These are phyloP conservation scores for Didymella segeticola DNA, from an alignment of 2,329 filamentous ascomycete species.

Conservation along the genomic window DNA sequence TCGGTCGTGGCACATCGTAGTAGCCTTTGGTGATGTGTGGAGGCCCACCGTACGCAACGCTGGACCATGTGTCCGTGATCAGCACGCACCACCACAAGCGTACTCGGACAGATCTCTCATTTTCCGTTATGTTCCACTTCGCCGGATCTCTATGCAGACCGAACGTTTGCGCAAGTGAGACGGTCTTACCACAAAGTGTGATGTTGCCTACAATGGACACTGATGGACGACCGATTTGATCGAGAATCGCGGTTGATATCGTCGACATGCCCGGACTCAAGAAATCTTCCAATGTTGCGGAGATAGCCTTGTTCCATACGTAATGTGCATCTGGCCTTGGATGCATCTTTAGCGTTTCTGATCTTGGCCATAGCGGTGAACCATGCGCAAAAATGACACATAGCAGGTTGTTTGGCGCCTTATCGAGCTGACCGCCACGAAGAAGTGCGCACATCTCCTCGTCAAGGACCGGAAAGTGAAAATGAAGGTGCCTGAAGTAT, in stretches of 20 bases:
- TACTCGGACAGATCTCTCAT: slow-evolving; percentile 60
- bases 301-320: slow-evolving; percentile 52
- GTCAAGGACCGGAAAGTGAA: slow-evolving; percentile 51
- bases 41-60: slow-evolving; percentile 63
- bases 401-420: slow-evolving; percentile 46
- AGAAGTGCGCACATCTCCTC: slow-evolving; percentile 46
- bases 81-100: slow-evolving; percentile 65
- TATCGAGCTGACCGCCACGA: slow-evolving; percentile 43
- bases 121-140: slow-evolving; percentile 58
- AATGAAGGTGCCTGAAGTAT: slow-evolving; percentile 52
- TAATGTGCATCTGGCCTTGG: slow-evolving; percentile 49
- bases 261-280: slow-evolving; percentile 51
- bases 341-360: slow-evolving; percentile 44
- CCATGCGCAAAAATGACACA: slow-evolving; percentile 51
- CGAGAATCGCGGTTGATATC: slow-evolving; percentile 49
- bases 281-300: slow-evolving; percentile 52
- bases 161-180: slow-evolving; percentile 62
- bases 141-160: slow-evolving; percentile 63
- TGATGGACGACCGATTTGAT: slow-evolving; percentile 51
- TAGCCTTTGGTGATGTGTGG: slow-evolving; percentile 61
- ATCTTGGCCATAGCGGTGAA: slow-evolving; percentile 48
- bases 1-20: slow-evolving; percentile 63
- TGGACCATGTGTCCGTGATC: slow-evolving; percentile 64
- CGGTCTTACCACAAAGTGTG: slow-evolving; percentile 60
- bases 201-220: slow-evolving; percentile 56